Conservation (phyloP, 1,139 yeast genomes). For the Hanseniaspora uvarum region DNA sequence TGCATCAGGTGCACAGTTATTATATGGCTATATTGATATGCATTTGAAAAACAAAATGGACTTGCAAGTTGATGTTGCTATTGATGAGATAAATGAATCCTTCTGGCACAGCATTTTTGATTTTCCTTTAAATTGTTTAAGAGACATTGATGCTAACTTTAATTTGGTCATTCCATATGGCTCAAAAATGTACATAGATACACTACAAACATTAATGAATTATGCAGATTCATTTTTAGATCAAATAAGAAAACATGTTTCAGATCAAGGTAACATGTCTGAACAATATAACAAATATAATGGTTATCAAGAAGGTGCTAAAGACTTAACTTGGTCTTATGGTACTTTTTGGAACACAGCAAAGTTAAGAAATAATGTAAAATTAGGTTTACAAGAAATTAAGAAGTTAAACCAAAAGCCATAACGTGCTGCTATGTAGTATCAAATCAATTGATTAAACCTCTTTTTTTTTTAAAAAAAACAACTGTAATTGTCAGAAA, state of each 20-base stretch:
- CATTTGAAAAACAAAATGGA: slow-evolving; percentile 32
- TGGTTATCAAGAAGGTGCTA: slow-evolving; percentile 85
- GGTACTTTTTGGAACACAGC: slow-evolving; percentile 65
- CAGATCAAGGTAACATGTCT: slow-evolving; percentile 64
- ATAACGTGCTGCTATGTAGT: too few species aligned
- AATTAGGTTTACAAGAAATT: neutral
- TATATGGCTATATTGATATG: slow-evolving; percentile 34
- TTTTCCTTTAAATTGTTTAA: slow-evolving; percentile 5
- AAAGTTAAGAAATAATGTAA: slow-evolving; percentile 46
- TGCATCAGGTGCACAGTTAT: slow-evolving; percentile 52
- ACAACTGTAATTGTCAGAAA: too few species aligned
- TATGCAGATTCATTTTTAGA: slow-evolving; percentile 72
- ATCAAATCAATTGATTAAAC: too few species aligned
- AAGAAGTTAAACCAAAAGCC: too few species aligned
- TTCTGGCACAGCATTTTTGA: slow-evolving; percentile 27
- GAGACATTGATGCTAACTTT: slow-evolving; percentile 18
- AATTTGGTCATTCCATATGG: slow-evolving; percentile 36
- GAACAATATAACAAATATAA: slow-evolving; percentile 76
- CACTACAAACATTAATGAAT: slow-evolving; percentile 40
- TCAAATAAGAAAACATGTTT: slow-evolving; percentile 62
- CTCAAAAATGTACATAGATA: slow-evolving; percentile 38
- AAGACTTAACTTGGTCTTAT: slow-evolving; percentile 83
- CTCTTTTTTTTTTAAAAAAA: too few species aligned
- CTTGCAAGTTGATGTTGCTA: slow-evolving; percentile 26
- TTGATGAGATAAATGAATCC: slow-evolving; percentile 20